These are phyloP conservation scores for Pseudopithomyces chartarum DNA, from an alignment of 2,329 filamentous ascomycete genomes.

Conservation along the genomic window DNA sequence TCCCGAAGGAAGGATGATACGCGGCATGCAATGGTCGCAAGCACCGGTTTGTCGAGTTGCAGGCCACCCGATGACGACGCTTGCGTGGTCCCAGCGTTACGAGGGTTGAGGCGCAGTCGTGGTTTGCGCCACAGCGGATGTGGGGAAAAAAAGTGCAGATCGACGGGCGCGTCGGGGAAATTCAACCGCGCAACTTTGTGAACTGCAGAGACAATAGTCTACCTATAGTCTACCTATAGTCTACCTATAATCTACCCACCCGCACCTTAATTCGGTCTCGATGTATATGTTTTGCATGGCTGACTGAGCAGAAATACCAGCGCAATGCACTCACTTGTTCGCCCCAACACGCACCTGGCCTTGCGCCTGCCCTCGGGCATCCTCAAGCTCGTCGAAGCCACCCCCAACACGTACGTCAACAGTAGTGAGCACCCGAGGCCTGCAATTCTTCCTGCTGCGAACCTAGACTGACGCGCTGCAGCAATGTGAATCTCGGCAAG, in stretches of 20 bases:
- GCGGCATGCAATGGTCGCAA: constrained; percentile 1
- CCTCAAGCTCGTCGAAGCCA: constrained; percentile 62
- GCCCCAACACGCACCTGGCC: constrained; percentile 58
- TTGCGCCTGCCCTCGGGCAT: constrained; percentile 64
- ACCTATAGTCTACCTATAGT: no score
- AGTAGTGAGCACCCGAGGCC: constrained; percentile 37
- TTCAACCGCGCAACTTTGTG: neutral
- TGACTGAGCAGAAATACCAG: constrained; percentile 10
- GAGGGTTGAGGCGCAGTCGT: neutral
- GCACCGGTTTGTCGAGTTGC: neutral
- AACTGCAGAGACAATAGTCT: no score
- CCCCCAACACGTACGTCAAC: constrained; percentile 67
- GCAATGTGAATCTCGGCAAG: constrained; percentile 87
- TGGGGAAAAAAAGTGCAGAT: constrained; percentile 3
- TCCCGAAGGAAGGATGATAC: neutral
- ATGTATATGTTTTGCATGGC: constrained; percentile 12
- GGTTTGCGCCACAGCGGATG: neutral
- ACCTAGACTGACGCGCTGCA: constrained; percentile 45
- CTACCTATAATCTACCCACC: no score
- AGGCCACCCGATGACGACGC: constrained; percentile 10
- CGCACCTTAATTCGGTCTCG: no score
- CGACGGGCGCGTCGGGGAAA: neutral
- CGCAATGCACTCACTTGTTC: constrained; percentile 53
- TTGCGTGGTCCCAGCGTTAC: constrained; percentile 4
- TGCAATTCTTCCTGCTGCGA: constrained; percentile 10